Evolutionary conservation across 202 grass and related monocot species (phyloP), one percentile per base, ranked within the genome.

Genomic region (Cymbopogon flexuosus): DNA sequence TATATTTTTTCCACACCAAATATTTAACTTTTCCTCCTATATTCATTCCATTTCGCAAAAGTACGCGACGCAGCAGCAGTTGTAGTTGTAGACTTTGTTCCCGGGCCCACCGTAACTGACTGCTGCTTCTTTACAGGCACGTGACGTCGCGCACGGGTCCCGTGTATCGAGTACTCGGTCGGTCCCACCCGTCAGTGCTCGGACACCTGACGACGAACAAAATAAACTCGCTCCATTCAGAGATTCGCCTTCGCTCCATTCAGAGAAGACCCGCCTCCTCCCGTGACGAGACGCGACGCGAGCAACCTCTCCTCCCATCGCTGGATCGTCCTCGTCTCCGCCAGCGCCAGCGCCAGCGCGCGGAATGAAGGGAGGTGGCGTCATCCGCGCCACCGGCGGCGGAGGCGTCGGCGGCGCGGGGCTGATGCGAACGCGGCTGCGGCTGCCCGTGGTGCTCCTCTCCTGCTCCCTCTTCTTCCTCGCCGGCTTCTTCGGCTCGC

Each of bases 391-490:
- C 63, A 3, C 67, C 64, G 81, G 39, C 27, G 27, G 27, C 10
- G 84, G 69, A 0, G 79, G 51, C 2, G 62, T 19, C 35, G 81
- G 63, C 24, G 73, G 87, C 84, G 57, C 64, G 67, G 84, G 43
- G 0, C 77, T 95, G 41, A 71, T 79, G 77, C 87, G 88, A 52
- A 79, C 88, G 42, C 91, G 89, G 70, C 78, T 98, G 51, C 79
- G 88, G 57, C 85, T 95, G 9, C 90, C 96, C 33, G 58, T 92
- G 23, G 88, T 88, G 62, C 73, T 93, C 57, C 18, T 98, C 84
- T 95, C 66, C 54, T 98, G 92, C 82, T 89, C 68, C 68, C 82
- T 98, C 82, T 98, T 98, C 82, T 98, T 95, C 84, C 81, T 98
- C 43, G 83, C 87, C 49, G 96, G 96, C 15, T 84, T 98, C 88